These are phyloP conservation scores for Phytophthora tubulina DNA, from an alignment of 352 stramenopile species.

Conservation along the genomic window DNA sequence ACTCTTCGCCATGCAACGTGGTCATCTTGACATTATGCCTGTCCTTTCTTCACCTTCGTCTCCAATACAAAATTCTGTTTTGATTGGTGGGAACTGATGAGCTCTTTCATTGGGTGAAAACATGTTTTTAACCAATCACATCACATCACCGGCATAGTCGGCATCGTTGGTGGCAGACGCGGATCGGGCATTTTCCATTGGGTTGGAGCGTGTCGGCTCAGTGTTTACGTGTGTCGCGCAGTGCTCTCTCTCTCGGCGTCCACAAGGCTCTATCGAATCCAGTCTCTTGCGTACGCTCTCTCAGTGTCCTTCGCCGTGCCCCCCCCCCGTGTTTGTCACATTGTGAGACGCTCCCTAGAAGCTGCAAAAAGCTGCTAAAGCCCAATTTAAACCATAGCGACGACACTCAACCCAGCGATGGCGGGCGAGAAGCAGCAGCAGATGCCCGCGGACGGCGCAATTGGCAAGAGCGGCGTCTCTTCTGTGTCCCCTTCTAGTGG, in stretches of 20 bases:
- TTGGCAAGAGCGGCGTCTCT: constrained; percentile 22
- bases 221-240: constrained; percentile 6
- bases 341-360: background rate
- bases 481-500: constrained; percentile 22
- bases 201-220: background rate
- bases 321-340: constrained; percentile 6
- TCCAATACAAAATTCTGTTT: background rate
- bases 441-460: constrained; percentile 5
- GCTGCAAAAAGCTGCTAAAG: background rate
- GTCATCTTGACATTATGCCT: constrained; percentile 4
- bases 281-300: background rate
- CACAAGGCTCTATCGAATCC: background rate
- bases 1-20: background rate
- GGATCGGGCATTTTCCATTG: constrained; percentile 39
- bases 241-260: constrained; percentile 10
- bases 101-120: constrained; percentile 10
- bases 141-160: constrained; percentile 15
- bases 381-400: constrained; percentile 14
- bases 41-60: background rate
- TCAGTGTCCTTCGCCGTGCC: background rate
- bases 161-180: constrained; percentile 40
- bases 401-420: constrained; percentile 29
- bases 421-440: constrained; percentile 39
- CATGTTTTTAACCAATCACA: constrained; percentile 33
- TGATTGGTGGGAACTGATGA: constrained; percentile 4